Evolutionary conservation across 495 filamentous ascomycete species (phyloP).

Genomic region (Penicillium goetzii): DNA sequence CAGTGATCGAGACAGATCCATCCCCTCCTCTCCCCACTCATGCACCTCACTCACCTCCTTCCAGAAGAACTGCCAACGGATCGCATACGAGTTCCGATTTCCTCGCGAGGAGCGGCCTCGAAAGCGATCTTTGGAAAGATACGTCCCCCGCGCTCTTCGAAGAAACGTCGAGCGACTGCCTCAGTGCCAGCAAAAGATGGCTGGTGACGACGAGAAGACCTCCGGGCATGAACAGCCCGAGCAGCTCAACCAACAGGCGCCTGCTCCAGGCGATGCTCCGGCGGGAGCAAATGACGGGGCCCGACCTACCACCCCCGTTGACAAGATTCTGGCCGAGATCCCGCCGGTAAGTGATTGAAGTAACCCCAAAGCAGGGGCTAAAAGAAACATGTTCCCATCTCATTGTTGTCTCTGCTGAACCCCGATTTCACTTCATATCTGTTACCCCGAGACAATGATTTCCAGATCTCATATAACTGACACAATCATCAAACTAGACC

Average conservation of each 20-base stretch:
- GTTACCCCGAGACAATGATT: background rate
- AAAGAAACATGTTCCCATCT: constrained; percentile 11
- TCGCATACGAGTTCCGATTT: constrained; percentile 41
- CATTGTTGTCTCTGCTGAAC: constrained; percentile 13
- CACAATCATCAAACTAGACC: background rate
- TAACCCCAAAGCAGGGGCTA: constrained; percentile 8
- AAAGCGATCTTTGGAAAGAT: constrained; percentile 57
- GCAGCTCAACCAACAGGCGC: constrained; percentile 16
- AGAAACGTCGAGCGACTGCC: constrained; percentile 36
- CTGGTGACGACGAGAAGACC: constrained; percentile 58
- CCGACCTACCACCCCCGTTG: constrained; percentile 18
- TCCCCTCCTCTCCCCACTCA: constrained; percentile 41
- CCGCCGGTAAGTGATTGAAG: constrained; percentile 2
- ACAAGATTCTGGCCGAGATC: constrained; percentile 32
- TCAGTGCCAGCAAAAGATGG: constrained; percentile 41
- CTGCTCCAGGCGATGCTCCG: background rate
- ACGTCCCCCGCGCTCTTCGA: constrained; percentile 52
- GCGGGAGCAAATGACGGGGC: constrained; percentile 25
- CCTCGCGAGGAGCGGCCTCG: constrained; percentile 44
- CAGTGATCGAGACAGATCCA: constrained; percentile 58
- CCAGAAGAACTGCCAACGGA: constrained; percentile 57
- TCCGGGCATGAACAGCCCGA: constrained; percentile 48
- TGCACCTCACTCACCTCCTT: constrained; percentile 64
- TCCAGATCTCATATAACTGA: background rate
- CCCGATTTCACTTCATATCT: constrained; percentile 2